Conservation (phyloP, 305 asterid genomes). For the Fraxinus albicans region DNA sequence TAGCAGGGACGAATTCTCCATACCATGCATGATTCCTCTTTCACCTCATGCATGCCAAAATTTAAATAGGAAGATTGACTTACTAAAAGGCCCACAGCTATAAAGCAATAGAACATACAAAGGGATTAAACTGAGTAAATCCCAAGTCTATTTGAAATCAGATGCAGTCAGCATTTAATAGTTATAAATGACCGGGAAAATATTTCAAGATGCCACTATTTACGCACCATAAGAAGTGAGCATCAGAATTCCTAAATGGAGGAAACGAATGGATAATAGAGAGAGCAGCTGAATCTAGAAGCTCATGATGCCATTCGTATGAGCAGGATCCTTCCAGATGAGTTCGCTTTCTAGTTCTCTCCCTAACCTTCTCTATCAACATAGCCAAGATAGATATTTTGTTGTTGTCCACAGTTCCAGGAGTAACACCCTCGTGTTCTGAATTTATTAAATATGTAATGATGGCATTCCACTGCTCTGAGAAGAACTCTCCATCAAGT, state of each 20-base stretch:
- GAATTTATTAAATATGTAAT: constrained; percentile 49
- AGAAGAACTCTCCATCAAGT: constrained; percentile 64
- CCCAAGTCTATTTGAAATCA: constrained; percentile 7
- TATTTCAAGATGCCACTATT: constrained; percentile 19
- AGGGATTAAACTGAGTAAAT: constrained; percentile 5
- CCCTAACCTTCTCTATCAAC: constrained; percentile 82
- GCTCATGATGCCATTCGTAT: constrained; percentile 63
- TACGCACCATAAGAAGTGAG: constrained; percentile 71
- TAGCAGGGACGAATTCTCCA: constrained; percentile 8
- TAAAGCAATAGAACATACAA: constrained; percentile 12
- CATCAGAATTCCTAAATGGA: constrained; percentile 50
- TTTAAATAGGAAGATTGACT: constrained; percentile 12
- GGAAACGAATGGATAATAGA: constrained; percentile 53
- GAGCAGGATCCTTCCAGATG: constrained; percentile 39
- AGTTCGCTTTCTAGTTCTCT: constrained; percentile 40
- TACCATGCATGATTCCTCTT: constrained; percentile 11
- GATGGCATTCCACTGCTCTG: constrained; percentile 81
- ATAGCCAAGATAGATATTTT: constrained; percentile 49
- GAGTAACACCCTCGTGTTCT: constrained; percentile 33
- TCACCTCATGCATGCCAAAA: constrained; percentile 4
- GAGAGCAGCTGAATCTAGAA: constrained; percentile 70
- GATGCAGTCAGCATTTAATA: constrained; percentile 3
- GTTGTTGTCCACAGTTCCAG: constrained; percentile 39
- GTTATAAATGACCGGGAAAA: constrained; percentile 3
- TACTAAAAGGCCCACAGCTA: constrained; percentile 14